Evolutionary conservation across 257 asterid species (phyloP).

Genomic region (Plectranthus barbatus): DNA sequence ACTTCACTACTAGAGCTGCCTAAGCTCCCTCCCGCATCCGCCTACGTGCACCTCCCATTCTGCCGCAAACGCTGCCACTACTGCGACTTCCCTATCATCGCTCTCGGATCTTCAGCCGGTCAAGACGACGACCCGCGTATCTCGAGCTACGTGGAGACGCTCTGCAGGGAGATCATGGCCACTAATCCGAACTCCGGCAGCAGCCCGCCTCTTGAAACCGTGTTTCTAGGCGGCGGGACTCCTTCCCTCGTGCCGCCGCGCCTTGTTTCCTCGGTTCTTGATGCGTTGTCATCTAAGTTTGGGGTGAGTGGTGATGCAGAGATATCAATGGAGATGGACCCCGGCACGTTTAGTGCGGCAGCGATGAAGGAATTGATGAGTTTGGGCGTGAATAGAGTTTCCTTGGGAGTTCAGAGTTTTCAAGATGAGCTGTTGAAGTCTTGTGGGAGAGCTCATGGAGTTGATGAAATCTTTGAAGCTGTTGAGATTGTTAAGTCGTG

Average conservation of each 20-base stretch:
- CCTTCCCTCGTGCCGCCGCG: conserved; percentile 89
- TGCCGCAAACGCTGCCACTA: conserved; percentile 96
- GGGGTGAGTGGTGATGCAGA: conserved; percentile 65
- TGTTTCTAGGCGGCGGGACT: conserved; percentile 90
- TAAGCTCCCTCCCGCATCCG: conserved; percentile 69
- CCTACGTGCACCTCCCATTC: conserved; percentile 93
- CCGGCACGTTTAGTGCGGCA: conserved; percentile 69
- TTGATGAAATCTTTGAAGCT: conserved; percentile 64
- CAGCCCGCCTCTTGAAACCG: conserved; percentile 73
- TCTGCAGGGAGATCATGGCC: conserved; percentile 69
- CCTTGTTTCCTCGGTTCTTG: conserved; percentile 52
- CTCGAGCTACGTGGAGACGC: conserved; percentile 46
- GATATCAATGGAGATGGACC: conserved; percentile 97
- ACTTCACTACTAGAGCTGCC: conserved; percentile 24
- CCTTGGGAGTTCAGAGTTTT: conserved; percentile 90
- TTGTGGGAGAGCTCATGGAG: conserved; percentile 95
- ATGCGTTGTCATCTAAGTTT: conserved; percentile 43
- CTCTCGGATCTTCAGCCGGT: conserved; percentile 56
- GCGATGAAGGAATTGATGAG: conserved; percentile 47
- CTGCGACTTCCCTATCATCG: conserved; percentile 91
- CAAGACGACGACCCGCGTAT: conserved; percentile 53
- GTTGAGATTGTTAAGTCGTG: conserved; percentile 55
- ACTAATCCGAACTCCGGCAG: conserved; percentile 22
- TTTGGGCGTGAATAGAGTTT: conserved; percentile 84
- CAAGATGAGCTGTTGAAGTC: conserved; percentile 72